Evolutionary conservation across 805 yeast species (phyloP), one percentile per base, ranked within the genome.

Genomic region (Candida pseudofarinosa): DNA sequence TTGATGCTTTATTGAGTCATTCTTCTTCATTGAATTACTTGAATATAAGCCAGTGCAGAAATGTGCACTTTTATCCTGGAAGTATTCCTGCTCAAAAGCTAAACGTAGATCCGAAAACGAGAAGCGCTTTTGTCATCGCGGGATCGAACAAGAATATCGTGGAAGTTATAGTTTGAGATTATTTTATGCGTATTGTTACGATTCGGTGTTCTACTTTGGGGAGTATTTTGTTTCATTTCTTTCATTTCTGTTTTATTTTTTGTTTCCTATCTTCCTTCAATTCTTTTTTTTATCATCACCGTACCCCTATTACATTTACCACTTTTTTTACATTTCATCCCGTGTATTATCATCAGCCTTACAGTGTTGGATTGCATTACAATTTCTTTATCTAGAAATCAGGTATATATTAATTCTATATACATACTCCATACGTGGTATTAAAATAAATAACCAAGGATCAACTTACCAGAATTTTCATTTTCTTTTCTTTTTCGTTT

Each of bases 1-100:
- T 85, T 20, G 88, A 85, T 62, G 76, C 83, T 15, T 55, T 85
- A 19, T 59, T 83, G 19, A 71, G 80, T 33, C 82, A 83, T 33
- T 74, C 79, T 38, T 64, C 72, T 14, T 73, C 76, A 2, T 64
- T 85, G 48, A 67, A 62, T 42, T 67, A 67, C 45, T 62, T 85
- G 50, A 79, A 83, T 53, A 70, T 85, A 15, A 76, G 87, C 8
- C 91, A 85, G 60, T 85, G 93, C 62, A 78, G 81, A 40, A 80
- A 83, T 51, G 85, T 81, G 1, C 81, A 81, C 55, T 65, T 70
- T 33, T 82, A 79, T 53, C 81, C 81, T 15, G 85, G 83, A 12
- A 67, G 74, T n/a, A 64, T 73, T 7, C 77, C 77, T 1, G 87
- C 84, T 2, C 79, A 77, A 38, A 69, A 69, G 34, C 74, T 82